phyloP scores from a whole-genome alignment of 805 yeast species.

The Metschnikowia similis region DNA sequence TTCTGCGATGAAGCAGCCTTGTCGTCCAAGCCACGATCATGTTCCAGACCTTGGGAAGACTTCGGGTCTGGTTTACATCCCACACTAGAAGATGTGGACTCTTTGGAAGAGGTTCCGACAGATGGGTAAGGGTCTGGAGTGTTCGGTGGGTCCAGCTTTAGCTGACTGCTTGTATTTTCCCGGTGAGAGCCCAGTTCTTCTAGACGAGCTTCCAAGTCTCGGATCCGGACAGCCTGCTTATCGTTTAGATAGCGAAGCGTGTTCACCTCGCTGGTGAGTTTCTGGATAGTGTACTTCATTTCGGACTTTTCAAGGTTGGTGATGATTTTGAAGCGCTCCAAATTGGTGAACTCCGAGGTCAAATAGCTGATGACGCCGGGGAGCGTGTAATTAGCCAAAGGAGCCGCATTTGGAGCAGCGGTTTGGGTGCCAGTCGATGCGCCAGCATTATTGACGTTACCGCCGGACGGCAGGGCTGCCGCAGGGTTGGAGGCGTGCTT shows the following conservation, averaged over 20 bases:
- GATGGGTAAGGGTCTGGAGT: background rate
- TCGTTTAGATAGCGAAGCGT: slow-evolving; percentile 39
- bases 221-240: slow-evolving; percentile 36
- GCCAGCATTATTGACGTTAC: background rate
- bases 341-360: slow-evolving; percentile 53
- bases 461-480: background rate
- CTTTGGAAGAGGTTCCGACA: background rate
- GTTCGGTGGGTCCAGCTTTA: background rate
- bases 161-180: slow-evolving; percentile 2
- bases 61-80: background rate
- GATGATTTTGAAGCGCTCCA: slow-evolving; percentile 41
- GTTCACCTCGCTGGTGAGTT: slow-evolving; percentile 51
- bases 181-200: background rate
- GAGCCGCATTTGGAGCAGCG: background rate
- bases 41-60: background rate
- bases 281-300: slow-evolving; percentile 48
- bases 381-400: slow-evolving; percentile 40
- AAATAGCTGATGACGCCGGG: slow-evolving; percentile 59
- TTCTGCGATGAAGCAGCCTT: background rate
- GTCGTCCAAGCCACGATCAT: background rate
- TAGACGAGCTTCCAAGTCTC: slow-evolving; percentile 29
- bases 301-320: slow-evolving; percentile 50
- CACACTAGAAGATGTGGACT: background rate
- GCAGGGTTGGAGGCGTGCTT: background rate
- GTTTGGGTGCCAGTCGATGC: background rate